Percentiles rank a stretch among this genome's conserved stretches.
These are phyloP conservation scores for Linnemannia hyalina DNA, from an alignment of 192 early-diverging fungal genomes.

Conservation along the genomic window DNA sequence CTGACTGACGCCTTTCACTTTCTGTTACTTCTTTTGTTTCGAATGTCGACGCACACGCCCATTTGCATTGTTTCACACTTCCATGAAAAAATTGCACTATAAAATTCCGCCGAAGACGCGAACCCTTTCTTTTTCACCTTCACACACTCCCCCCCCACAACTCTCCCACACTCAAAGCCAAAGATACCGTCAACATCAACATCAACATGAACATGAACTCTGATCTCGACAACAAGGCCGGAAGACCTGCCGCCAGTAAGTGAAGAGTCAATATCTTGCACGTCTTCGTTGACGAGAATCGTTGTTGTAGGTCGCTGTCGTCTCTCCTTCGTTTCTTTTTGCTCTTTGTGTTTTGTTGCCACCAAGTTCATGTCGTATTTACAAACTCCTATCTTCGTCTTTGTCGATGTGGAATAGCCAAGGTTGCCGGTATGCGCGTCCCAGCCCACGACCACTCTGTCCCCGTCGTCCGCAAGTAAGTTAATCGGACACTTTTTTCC, in stretches of 20 bases:
- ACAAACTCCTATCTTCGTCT: not conserved
- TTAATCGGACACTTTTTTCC: not conserved
- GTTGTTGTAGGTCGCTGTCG: not conserved
- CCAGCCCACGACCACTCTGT: constrained; percentile 39
- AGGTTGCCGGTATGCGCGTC: constrained; percentile 50
- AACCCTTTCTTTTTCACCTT: not conserved
- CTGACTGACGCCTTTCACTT: not conserved
- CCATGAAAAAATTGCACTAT: not conserved
- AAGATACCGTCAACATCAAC: not conserved
- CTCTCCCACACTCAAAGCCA: not conserved
- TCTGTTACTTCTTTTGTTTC: not conserved
- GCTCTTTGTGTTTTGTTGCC: not conserved
- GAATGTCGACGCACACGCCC: not conserved
- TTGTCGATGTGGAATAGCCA: constrained; percentile 11
- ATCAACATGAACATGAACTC: constrained; percentile 28
- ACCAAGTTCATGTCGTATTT: not conserved
- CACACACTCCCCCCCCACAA: not conserved
- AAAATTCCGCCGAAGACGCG: too few species aligned
- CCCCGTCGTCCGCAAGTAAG: constrained; percentile 56
- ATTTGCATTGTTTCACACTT: not conserved
- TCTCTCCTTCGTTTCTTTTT: too few species aligned
- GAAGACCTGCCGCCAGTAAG: constrained; percentile 41
- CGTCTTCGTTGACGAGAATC: not conserved
- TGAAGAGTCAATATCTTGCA: not conserved
- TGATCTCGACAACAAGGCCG: constrained; percentile 43